These are phyloP conservation scores for Suillus paluster DNA, from an alignment of 768 basidiomycete species.

Conservation along the genomic window DNA sequence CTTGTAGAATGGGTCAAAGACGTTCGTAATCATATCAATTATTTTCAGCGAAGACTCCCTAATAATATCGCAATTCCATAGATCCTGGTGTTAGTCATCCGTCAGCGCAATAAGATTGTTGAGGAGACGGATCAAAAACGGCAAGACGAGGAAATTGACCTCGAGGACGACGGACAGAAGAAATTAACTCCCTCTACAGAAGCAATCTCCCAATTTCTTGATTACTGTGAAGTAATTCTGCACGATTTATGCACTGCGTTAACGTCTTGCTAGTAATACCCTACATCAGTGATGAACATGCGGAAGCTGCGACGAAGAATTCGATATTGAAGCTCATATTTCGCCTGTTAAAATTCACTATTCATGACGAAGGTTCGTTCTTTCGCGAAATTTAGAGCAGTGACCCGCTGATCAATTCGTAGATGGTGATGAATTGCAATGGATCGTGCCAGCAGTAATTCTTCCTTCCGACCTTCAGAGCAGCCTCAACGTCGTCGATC, in stretches of 20 bases:
- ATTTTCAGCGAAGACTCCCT: slow-evolving; percentile 19
- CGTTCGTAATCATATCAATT: slow-evolving; percentile 50
- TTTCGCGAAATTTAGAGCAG: not conserved
- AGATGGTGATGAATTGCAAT: slow-evolving; percentile 79
- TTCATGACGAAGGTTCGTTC: slow-evolving; percentile 65
- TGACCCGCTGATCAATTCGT: slow-evolving; percentile 12
- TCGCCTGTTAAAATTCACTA: slow-evolving; percentile 73
- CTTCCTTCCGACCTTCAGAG: slow-evolving; percentile 68
- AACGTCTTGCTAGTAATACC: slow-evolving; percentile 64
- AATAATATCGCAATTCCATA: slow-evolving; percentile 32
- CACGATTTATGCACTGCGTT: slow-evolving; percentile 3
- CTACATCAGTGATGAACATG: slow-evolving; percentile 74
- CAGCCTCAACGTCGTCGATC: slow-evolving; percentile 75
- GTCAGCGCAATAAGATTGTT: slow-evolving; percentile 60
- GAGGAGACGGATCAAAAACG: slow-evolving; percentile 57
- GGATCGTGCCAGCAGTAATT: slow-evolving; percentile 81
- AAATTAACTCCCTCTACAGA: slow-evolving; percentile 60
- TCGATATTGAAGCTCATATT: slow-evolving; percentile 84
- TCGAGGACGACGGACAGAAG: slow-evolving; percentile 32
- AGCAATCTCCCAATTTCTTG: slow-evolving; percentile 68
- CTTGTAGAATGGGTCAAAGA: slow-evolving; percentile 83
- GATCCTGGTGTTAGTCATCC: slow-evolving; percentile 67
- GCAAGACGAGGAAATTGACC: slow-evolving; percentile 42
- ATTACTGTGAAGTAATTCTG: slow-evolving; percentile 65
- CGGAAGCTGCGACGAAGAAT: slow-evolving; percentile 77